Base-by-base conservation (phyloP, 805 yeast species). In the Starmerella kuoi region DNA sequence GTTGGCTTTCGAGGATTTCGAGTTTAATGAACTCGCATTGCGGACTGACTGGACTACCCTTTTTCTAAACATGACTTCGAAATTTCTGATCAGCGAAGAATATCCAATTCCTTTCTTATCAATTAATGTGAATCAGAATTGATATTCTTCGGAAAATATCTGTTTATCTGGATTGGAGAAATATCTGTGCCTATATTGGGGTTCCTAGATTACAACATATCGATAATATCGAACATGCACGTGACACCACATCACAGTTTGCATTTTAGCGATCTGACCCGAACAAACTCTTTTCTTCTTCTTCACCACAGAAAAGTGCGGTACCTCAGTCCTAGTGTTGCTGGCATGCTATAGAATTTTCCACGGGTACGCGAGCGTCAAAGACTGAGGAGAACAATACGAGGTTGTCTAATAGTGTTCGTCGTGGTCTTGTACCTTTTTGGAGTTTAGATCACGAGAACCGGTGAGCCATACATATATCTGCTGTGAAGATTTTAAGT, bases 381-480 rank as follows among this genome's bases (percentile, higher is more conserved):
- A 48, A 37, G 44, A 50, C 55, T 53, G 50, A 32, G 38, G 46
- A 46, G 50, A 49, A 21, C 26, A 39, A 42, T 8, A 25, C 28
- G 28, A 34, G 56, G 56, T 48, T 54, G 56, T 54, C 58, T 54
- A 25, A 43, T 52, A 54, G 56, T 35, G 58, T 54, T 48, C 54
- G 52, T 54, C 57, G 44, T 31, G 41, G 47, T 31, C 32, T 45
- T 19, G 48, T 31, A 36, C 34, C 38, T n/a, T n/a, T n/a, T n/a
- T n/a, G n/a, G 49, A 45, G 52, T 47, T 37, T 52, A 35, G 37
- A 37, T 43, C 42, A 42, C 42, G 57, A 54, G 58, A 50, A 54
- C 55, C 55, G 58, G 58, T 42, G 56, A 54, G 41, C 55, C 57
- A 40, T 23, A 54, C 53, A 54, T 51, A 14, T 25, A 21, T 15